phyloP scores from a whole-genome alignment of 108 stramenopile species.

The Fragilaria radians region DNA sequence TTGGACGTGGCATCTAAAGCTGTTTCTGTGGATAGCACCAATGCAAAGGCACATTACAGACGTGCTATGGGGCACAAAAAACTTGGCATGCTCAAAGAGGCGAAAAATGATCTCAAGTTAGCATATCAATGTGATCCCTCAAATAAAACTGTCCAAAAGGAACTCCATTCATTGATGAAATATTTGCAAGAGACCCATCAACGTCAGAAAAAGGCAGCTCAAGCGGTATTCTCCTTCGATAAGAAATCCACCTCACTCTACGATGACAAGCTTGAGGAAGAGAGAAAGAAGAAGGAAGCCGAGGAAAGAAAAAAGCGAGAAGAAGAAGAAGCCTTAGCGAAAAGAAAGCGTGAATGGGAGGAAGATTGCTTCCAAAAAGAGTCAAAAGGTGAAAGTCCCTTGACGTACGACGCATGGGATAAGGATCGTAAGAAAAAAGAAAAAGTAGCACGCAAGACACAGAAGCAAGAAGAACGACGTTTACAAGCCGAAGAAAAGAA shows the following conservation, averaged over 20 bases:
- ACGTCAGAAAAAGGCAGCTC: conserved; percentile 46
- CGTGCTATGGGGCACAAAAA: conserved; percentile 54
- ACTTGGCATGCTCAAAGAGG: conserved; percentile 49
- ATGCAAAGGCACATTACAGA: conserved; percentile 84
- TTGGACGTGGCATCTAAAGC: conserved; percentile 64
- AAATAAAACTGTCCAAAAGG: conserved; percentile 61
- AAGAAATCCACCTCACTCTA: conserved; percentile 36
- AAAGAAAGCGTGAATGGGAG: conserved; percentile 77
- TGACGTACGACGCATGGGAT: conserved; percentile 75
- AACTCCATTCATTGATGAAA: conserved; percentile 50
- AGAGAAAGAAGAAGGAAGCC: conserved; percentile 39
- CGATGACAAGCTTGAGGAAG: conserved; percentile 74
- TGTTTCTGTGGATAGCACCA: conserved; percentile 48
- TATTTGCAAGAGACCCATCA: conserved; percentile 34
- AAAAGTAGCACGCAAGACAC: conserved; percentile 26
- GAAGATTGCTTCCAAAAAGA: conserved; percentile 74
- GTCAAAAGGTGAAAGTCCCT: conserved; percentile 49
- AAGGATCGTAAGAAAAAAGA: conserved; percentile 50
- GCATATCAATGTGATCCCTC: conserved; percentile 46
- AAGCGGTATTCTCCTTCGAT: conserved; percentile 55
- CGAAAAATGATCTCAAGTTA: conserved; percentile 44
- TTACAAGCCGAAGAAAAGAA: conserved; percentile 28
- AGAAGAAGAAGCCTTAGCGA: conserved; percentile 43
- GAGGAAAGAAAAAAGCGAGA: conserved; percentile 29
- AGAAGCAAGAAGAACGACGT: conserved; percentile 32